Percentiles rank a stretch among this genome's conserved stretches.
phyloP scores from a whole-genome alignment of 2,329 filamentous ascomycete genomes.

The Pseudogymnoascus sp. region DNA sequence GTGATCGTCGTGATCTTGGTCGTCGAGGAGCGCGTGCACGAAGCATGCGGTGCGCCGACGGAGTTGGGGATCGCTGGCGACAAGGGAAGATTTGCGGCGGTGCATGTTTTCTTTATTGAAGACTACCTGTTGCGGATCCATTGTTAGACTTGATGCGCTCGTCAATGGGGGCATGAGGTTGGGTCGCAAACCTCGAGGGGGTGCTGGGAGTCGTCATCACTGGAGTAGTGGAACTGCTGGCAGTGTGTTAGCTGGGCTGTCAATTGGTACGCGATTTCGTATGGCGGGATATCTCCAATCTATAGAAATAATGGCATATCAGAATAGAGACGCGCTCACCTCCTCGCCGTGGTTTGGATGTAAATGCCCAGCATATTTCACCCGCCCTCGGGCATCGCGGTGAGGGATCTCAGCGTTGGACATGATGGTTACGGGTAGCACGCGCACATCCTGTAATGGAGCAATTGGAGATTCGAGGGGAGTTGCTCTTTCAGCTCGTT shows the following conservation, averaged over 20 bases:
- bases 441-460: background rate
- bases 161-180: background rate
- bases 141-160: background rate
- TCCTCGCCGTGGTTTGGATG: background rate
- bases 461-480: background rate
- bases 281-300: background rate
- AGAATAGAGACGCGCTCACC: background rate
- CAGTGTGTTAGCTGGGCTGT: background rate
- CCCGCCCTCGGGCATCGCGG: background rate
- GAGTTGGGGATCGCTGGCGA: constrained; percentile 40
- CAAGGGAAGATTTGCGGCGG: constrained; percentile 60
- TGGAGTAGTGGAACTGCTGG: constrained; percentile 13
- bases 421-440: background rate
- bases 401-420: background rate
- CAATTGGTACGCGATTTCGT: background rate
- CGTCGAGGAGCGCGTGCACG: constrained; percentile 58
- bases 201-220: constrained; percentile 30
- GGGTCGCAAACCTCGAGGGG: constrained; percentile 37
- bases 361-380: background rate
- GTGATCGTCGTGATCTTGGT: constrained; percentile 31
- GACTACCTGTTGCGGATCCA: constrained; percentile 26
- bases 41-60: constrained; percentile 49
- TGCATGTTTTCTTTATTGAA: constrained; percentile 56
- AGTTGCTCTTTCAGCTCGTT: background rate
- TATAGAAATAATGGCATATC: background rate